Evolutionary conservation across 495 filamentous ascomycete species (phyloP).

Genomic region (Penicillium paxilli): DNA sequence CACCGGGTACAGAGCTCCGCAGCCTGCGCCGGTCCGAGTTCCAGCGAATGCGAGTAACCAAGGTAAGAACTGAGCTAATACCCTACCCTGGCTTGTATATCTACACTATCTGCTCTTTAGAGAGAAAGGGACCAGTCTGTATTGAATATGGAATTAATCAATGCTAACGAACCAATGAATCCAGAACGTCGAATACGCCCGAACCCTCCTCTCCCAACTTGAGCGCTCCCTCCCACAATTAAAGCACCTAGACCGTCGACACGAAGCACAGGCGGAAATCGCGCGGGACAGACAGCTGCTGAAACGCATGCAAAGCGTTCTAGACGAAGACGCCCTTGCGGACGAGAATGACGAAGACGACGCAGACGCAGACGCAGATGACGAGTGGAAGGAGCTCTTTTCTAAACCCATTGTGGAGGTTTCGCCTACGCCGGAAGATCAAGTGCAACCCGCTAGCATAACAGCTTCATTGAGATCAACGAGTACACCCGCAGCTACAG

Average conservation of each 20-base stretch:
- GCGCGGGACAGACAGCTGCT: constrained; percentile 60
- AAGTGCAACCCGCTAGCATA: too few species aligned
- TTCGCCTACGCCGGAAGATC: constrained; percentile 1
- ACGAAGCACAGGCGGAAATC: constrained; percentile 68
- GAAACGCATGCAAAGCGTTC: constrained; percentile 62
- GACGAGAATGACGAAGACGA: constrained; percentile 26
- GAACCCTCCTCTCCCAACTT: constrained; percentile 69
- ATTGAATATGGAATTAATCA: too few species aligned
- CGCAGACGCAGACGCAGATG: constrained; percentile 28
- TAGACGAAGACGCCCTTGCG: constrained; percentile 45
- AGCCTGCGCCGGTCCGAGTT: constrained; percentile 62
- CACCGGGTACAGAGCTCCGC: constrained; percentile 60
- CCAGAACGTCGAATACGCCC: constrained; percentile 83
- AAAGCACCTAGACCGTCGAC: constrained; percentile 63
- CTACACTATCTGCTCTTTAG: too few species aligned
- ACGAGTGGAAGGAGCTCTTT: constrained; percentile 42
- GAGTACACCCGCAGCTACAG: too few species aligned
- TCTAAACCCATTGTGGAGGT: constrained; percentile 17
- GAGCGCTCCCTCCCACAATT: constrained; percentile 70
- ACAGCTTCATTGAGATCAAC: constrained; percentile 16
- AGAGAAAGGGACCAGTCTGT: too few species aligned
- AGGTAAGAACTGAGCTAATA: constrained; percentile 11
- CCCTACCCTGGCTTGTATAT: too few species aligned
- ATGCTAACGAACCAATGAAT: too few species aligned
- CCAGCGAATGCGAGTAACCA: constrained; percentile 64